Evolutionary conservation across 805 yeast genomes (phyloP).

Genomic region (Ogataea ganodermae): DNA sequence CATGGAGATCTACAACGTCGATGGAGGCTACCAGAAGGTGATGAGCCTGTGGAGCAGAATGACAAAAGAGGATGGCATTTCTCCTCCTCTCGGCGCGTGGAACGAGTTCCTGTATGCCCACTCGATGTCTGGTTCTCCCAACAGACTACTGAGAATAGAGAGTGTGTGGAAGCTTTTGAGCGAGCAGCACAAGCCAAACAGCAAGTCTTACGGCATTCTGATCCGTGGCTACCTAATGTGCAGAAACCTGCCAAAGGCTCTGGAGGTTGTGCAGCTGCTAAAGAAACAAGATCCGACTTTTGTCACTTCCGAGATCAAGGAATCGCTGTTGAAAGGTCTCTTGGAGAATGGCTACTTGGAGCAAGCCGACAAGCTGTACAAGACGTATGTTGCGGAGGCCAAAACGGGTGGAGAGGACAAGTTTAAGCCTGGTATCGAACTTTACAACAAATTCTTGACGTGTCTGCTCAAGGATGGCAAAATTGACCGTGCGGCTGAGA

Average conservation of each 20-base stretch:
- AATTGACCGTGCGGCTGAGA: slow-evolving; percentile 47
- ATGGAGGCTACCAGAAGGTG: slow-evolving; percentile 39
- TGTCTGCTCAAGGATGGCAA: slow-evolving; percentile 43
- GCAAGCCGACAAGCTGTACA: slow-evolving; percentile 40
- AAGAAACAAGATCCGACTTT: slow-evolving; percentile 35
- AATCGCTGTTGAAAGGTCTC: slow-evolving; percentile 48
- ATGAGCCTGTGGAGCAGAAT: slow-evolving; percentile 54
- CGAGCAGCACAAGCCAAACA: slow-evolving; percentile 42
- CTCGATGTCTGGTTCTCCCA: slow-evolving; percentile 26
- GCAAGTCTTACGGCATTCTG: slow-evolving; percentile 49
- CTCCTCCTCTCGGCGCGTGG: slow-evolving; percentile 48
- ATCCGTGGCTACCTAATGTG: slow-evolving; percentile 49
- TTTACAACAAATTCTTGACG: slow-evolving; percentile 55
- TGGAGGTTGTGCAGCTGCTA: slow-evolving; percentile 38
- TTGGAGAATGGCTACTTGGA: slow-evolving; percentile 40
- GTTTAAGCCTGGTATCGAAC: slow-evolving; percentile 46
- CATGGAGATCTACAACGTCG: slow-evolving; percentile 48
- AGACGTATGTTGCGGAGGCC: slow-evolving; percentile 29
- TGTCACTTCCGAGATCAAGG: slow-evolving; percentile 42
- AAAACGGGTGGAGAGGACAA: slow-evolving; percentile 27
- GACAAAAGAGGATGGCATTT: slow-evolving; percentile 34
- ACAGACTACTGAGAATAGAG: slow-evolving; percentile 40
- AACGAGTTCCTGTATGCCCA: slow-evolving; percentile 50
- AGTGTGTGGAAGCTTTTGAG: slow-evolving; percentile 35
- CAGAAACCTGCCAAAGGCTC: slow-evolving; percentile 44